Evolutionary conservation across 1,284 basidiomycete genomes (phyloP).

Genomic region (Trichosporon inkin): DNA sequence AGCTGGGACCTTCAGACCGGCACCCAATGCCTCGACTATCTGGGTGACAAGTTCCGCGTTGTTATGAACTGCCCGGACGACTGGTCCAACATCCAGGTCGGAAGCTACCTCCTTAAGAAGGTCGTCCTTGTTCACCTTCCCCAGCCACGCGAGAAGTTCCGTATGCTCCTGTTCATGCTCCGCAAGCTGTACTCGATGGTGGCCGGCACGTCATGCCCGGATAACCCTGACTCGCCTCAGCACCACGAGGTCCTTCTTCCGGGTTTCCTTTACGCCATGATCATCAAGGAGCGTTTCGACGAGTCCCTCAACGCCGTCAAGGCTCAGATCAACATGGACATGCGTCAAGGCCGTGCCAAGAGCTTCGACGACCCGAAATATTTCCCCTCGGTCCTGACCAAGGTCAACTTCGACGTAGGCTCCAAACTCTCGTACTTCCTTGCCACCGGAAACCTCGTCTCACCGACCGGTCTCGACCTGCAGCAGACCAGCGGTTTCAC

Average conservation of each 20-base stretch:
- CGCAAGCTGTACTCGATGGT: constrained; percentile 92
- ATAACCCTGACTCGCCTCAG: constrained; percentile 98
- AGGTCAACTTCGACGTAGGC: constrained; percentile 89
- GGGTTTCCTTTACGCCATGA: constrained; percentile 90
- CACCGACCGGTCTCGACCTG: constrained; percentile 90
- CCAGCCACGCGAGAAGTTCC: constrained; percentile 89
- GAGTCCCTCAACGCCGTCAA: constrained; percentile 78
- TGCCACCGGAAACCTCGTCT: constrained; percentile 93
- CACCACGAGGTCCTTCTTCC: constrained; percentile 97
- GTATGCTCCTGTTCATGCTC: constrained; percentile 98
- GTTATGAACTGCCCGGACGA: constrained; percentile 90
- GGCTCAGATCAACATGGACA: constrained; percentile 68
- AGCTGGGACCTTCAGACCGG: constrained; percentile 82
- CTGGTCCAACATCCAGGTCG: constrained; percentile 79
- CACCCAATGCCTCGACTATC: constrained; percentile 89
- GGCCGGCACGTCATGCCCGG: constrained; percentile 82
- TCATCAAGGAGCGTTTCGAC: constrained; percentile 95
- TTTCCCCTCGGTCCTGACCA: constrained; percentile 69
- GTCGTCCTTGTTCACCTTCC: constrained; percentile 88
- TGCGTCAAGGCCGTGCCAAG: constrained; percentile 64
- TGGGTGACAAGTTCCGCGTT: constrained; percentile 97
- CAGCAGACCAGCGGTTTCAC: constrained; percentile 98
- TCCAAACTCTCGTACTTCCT: constrained; percentile 88
- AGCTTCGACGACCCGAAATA: constrained; percentile 89
- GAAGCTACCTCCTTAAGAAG: constrained; percentile 77